Percentiles rank a stretch among this genome's conserved stretches.
phyloP scores from a whole-genome alignment of 345 rosid species.

The Reutealis trisperma region DNA sequence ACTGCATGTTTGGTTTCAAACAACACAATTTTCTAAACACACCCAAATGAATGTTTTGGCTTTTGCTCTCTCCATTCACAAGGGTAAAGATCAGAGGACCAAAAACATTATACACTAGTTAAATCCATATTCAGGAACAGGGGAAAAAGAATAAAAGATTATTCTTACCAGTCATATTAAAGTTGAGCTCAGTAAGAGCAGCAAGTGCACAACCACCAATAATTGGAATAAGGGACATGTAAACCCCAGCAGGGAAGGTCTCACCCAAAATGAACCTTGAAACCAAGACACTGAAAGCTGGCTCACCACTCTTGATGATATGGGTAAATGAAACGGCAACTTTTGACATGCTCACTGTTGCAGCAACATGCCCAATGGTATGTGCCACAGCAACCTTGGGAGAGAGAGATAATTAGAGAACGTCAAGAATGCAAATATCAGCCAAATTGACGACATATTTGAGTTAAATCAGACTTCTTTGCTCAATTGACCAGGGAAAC shows the following conservation, averaged over 20 bases:
- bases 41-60: neutral
- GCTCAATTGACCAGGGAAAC: neutral
- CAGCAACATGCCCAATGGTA: conserved; percentile 99
- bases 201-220: conserved; percentile 99
- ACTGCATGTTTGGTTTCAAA: neutral
- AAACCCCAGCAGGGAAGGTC: conserved; percentile 75
- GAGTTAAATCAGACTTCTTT: neutral
- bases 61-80: neutral
- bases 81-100: neutral
- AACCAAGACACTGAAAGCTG: conserved; percentile 88
- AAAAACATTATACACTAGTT: neutral
- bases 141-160: neutral
- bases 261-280: conserved; percentile 81
- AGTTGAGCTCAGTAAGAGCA: conserved; percentile 96
- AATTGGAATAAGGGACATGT: conserved; percentile 87
- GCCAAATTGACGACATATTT: neutral
- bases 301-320: conserved; percentile 95
- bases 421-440: neutral
- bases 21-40: neutral
- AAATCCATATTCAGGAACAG: conserved; percentile 13
- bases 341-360: conserved; percentile 97
- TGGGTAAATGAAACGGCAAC: conserved; percentile 98
- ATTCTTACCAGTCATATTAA: conserved; percentile 69
- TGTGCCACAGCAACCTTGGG: conserved; percentile 93
- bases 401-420: conserved; percentile 15